Evolutionary conservation across 208 protist species (phyloP).

Genomic region (Leishmania tropica): DNA sequence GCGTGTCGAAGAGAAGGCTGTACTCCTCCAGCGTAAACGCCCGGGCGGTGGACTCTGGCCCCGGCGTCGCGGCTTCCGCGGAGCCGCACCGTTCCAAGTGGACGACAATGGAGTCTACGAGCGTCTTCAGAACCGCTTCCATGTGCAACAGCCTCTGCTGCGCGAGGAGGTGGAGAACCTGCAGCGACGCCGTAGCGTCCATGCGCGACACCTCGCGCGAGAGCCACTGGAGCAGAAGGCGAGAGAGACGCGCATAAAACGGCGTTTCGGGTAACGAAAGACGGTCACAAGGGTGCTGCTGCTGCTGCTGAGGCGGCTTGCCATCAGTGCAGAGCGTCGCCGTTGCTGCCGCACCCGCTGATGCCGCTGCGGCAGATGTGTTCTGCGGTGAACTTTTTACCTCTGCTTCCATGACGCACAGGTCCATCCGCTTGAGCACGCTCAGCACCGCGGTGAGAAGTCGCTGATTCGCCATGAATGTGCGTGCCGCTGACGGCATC

Average conservation of each 20-base stretch:
- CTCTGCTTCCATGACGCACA: slow-evolving; percentile 31
- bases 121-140: slow-evolving; percentile 57
- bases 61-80: background rate
- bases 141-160: slow-evolving; percentile 53
- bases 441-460: slow-evolving; percentile 12
- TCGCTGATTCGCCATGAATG: background rate
- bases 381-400: background rate
- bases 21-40: slow-evolving; percentile 19
- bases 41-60: background rate
- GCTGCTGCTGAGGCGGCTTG: background rate
- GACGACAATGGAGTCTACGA: slow-evolving; percentile 59
- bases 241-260: slow-evolving; percentile 29
- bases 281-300: background rate
- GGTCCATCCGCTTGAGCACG: slow-evolving; percentile 9
- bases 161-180: slow-evolving; percentile 59
- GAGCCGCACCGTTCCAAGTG: slow-evolving; percentile 8
- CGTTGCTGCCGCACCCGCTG: background rate
- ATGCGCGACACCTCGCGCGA: slow-evolving; percentile 32
- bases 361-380: background rate
- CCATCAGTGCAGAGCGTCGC: background rate
- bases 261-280: background rate
- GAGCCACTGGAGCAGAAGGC: slow-evolving; percentile 47
- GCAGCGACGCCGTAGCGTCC: slow-evolving; percentile 35
- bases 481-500: too few relatives aligned
- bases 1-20: slow-evolving; percentile 51